Base-by-base conservation (phyloP, 2,329 filamentous ascomycete genomes). In the Alternaria longipes region DNA sequence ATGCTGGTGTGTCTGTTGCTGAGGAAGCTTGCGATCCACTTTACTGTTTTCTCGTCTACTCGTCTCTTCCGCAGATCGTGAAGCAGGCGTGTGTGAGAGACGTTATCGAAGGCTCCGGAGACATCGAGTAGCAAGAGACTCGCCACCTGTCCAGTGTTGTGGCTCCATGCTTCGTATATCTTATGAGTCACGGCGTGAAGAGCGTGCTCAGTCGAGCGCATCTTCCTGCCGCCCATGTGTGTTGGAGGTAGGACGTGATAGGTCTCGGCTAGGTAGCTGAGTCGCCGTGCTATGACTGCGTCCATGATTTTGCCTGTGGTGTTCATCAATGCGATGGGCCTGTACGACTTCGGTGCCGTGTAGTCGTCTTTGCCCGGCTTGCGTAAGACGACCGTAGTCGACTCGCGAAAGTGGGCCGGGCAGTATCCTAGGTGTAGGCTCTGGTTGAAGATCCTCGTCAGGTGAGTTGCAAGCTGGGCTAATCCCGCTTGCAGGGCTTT, bases 101-200 rank as follows among this genome's bases (percentile, higher is more conserved):
- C 66, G 46, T 70, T 70, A 44, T 74, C 62, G 55, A 76, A 79
- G 14, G 72, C 75, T 20, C 70, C 66, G 2, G 68, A 72, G 22
- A 78, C 61, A 61, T 79, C 68, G 1, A 79, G 67, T 4, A 71
- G 51, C 3, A 77, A 69, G n/a, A 79, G 60, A 24, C 67, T 74
- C n/a, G 64, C 71, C 4, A 77, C 68, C 30, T 69, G 36, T 16
- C 34, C 26, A 36, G 54, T 32, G 3, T 51, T 56, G 26, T 57
- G 41, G 42, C 65, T 67, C 67, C 55, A 77, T 51, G 61, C 62
- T 53, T 59, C 34, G 44, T 73, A 58, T 34, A 78, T 70, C 57
- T 66, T 63, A 49, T 74, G 57, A 7, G 67, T 65, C 9, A 78
- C 51, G 16, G 67, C 49, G 34, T 77, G 63, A 5, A 78, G 54